A percentile compares a stretch with the other conserved stretches of the same genome.
Evolutionary conservation across 169 alveolate species (phyloP).

Genomic region (Plasmodium gonderi): DNA sequence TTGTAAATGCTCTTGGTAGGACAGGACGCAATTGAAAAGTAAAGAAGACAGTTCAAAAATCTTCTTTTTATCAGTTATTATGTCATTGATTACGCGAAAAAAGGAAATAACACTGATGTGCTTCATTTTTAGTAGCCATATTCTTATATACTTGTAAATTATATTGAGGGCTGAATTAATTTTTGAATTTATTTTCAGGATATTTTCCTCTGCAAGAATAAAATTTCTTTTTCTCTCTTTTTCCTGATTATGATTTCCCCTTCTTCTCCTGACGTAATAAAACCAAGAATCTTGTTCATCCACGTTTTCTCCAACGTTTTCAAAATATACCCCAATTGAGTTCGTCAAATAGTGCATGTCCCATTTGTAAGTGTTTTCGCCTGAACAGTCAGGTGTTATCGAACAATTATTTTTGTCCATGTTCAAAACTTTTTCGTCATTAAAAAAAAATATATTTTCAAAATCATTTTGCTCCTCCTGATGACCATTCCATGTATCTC

Average conservation of each 20-base stretch:
- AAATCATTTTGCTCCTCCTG: neutral
- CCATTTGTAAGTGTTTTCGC: neutral
- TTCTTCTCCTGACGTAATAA: neutral
- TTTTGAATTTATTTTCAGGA: constrained; percentile 34
- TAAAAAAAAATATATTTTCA: neutral
- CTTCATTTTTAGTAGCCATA: constrained; percentile 55
- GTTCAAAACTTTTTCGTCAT: neutral
- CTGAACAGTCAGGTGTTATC: neutral
- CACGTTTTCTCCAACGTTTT: constrained; percentile 59
- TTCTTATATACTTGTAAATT: constrained; percentile 53
- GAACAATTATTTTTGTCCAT: neutral
- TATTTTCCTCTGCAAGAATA: constrained; percentile 13
- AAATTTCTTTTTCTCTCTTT: neutral
- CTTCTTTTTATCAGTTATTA: constrained; percentile 18
- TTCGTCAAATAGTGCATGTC: constrained; percentile 28
- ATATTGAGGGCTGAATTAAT: constrained; percentile 56
- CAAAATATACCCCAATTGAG: constrained; percentile 40
- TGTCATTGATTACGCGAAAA: constrained; percentile 29
- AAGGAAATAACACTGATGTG: constrained; percentile 4
- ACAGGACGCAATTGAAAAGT: constrained; percentile 55
- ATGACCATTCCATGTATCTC: neutral
- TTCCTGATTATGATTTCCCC: neutral
- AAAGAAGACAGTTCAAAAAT: constrained; percentile 43
- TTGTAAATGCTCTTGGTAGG: constrained; percentile 48
- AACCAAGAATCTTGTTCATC: constrained; percentile 64